A percentile compares a stretch with the other conserved stretches of the same genome.
Conservation (phyloP, 2,329 filamentous ascomycete species). For the Fusarium sp. region DNA sequence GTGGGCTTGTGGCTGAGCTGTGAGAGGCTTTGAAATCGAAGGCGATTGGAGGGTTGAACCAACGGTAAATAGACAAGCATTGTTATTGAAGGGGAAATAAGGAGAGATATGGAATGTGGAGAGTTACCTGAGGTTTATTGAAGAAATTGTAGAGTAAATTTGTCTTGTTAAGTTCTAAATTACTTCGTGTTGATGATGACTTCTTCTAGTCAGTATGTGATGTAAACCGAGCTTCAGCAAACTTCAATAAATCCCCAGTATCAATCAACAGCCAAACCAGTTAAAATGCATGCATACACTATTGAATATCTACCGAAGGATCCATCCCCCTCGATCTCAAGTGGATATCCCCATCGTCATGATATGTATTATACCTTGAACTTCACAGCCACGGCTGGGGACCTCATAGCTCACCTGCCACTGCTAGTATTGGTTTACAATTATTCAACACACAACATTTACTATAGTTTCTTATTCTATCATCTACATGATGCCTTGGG, state of each 20-base stretch:
- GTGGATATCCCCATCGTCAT: constrained; percentile 17
- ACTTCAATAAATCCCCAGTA: neutral
- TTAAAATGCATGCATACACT: constrained; percentile 8
- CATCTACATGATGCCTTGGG: constrained; percentile 33
- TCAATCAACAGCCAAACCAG: neutral
- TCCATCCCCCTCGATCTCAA: constrained; percentile 15
- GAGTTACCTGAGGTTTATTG: neutral
- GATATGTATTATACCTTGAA: constrained; percentile 16
- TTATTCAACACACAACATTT: neutral
- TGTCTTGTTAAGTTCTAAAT: neutral
- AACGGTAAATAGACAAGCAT: constrained; percentile 15
- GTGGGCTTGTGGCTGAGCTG: constrained; percentile 42
- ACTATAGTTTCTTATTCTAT: constrained; percentile 1
- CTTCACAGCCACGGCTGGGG: constrained; percentile 38
- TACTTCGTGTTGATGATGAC: neutral
- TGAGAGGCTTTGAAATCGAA: constrained; percentile 35
- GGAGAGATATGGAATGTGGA: neutral
- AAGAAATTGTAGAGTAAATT: neutral
- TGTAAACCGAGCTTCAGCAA: neutral
- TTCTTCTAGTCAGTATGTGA: neutral
- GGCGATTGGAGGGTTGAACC: constrained; percentile 17
- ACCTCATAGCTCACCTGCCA: constrained; percentile 13
- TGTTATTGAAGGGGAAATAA: neutral
- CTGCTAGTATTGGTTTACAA: constrained; percentile 1
- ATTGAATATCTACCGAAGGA: constrained; percentile 27